A percentile compares a stretch with the other conserved stretches of the same genome.
Evolutionary conservation across 306 rosid species (phyloP).

Genomic region (Trifolium dubium): DNA sequence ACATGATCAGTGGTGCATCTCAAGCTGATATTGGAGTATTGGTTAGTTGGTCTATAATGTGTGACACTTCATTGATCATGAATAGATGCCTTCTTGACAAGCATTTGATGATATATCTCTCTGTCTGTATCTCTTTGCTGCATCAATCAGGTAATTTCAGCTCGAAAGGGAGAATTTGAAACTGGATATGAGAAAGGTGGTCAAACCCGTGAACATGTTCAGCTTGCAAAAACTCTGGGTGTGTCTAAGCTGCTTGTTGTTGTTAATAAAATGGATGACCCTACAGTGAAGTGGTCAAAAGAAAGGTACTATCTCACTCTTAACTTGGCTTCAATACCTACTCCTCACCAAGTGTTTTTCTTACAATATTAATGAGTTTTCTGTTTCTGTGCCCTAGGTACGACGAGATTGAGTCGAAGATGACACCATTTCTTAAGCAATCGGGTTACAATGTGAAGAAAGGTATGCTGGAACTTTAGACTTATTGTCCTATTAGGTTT

Average conservation of each 20-base stretch:
- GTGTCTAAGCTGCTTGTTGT: constrained; percentile 89
- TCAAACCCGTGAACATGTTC: constrained; percentile 98
- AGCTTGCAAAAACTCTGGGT: constrained; percentile 95
- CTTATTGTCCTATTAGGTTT: background rate
- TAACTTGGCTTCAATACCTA: background rate
- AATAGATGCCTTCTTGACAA: constrained; percentile 3
- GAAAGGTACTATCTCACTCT: constrained; percentile 61
- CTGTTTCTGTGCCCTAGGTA: constrained; percentile 62
- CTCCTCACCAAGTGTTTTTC: background rate
- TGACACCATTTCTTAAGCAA: constrained; percentile 80
- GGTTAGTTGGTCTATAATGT: constrained; percentile 57
- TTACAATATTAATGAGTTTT: constrained; percentile 12
- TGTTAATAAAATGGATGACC: constrained; percentile 96
- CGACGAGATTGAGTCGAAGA: constrained; percentile 88
- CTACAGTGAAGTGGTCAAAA: constrained; percentile 94
- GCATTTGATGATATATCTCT: constrained; percentile 21
- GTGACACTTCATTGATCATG: constrained; percentile 24
- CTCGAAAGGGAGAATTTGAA: constrained; percentile 98
- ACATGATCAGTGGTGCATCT: constrained; percentile 99
- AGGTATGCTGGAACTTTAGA: constrained; percentile 56
- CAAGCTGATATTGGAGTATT: constrained; percentile 98
- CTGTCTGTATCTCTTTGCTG: constrained; percentile 6
- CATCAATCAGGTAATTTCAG: constrained; percentile 82
- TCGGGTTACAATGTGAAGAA: constrained; percentile 97
- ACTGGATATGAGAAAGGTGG: constrained; percentile 99